Evolutionary conservation across 345 rosid species (phyloP).

Genomic region (Bruguiera gymnorhiza): DNA sequence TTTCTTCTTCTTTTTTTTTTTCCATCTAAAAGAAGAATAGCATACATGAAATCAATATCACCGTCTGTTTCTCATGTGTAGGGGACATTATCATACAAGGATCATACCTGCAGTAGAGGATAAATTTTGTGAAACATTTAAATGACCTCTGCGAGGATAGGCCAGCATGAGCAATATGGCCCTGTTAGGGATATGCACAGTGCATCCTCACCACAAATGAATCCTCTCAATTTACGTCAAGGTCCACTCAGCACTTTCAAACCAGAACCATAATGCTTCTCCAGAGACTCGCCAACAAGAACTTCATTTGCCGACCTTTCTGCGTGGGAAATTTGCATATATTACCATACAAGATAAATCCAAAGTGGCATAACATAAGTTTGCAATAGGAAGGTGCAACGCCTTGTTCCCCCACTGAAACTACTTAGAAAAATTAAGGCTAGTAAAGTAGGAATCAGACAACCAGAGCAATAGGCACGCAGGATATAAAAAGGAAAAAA

Average conservation of each 20-base stretch:
- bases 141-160: slow-evolving; percentile 84
- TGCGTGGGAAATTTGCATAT: slow-evolving; percentile 26
- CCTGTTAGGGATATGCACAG: slow-evolving; percentile 62
- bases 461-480: background rate
- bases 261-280: slow-evolving; percentile 30
- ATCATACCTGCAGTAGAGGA: slow-evolving; percentile 70
- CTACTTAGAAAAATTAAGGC: background rate
- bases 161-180: slow-evolving; percentile 68
- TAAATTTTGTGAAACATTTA: slow-evolving; percentile 73
- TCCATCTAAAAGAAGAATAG: background rate
- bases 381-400: background rate
- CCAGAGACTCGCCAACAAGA: slow-evolving; percentile 25
- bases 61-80: background rate
- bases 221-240: slow-evolving; percentile 16
- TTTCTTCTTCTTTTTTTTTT: background rate
- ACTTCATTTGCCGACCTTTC: slow-evolving; percentile 47
- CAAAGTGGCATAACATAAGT: background rate
- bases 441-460: background rate
- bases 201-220: slow-evolving; percentile 88
- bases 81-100: slow-evolving; percentile 4
- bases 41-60: background rate
- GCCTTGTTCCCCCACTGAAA: background rate
- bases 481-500: slow-evolving; percentile 1
- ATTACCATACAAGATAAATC: background rate
- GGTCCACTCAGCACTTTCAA: background rate